Base-by-base conservation (phyloP, 1,284 basidiomycete species). In the Leccinum insolens region DNA sequence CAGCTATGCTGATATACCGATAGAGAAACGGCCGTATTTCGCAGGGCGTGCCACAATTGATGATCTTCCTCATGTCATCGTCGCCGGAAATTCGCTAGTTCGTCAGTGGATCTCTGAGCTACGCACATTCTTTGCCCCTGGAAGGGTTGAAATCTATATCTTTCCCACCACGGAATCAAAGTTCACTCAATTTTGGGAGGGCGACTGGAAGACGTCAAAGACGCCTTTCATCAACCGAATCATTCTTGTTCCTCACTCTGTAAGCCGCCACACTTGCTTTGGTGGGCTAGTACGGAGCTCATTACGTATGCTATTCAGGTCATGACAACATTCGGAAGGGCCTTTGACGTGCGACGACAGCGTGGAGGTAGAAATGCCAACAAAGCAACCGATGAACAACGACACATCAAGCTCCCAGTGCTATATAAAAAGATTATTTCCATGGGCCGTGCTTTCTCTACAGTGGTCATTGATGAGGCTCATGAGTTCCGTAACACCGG, bases 241-340 rank as follows among this genome's bases (percentile, higher is more conserved):
- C 12, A 69, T 69, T 1, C 20, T 69, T 28, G 64, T 69, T 31
- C 67, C 67, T 41, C 68, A 69, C 39, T 68, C 60, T 22, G 68
- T 68, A 60, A 55, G 68, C 12, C n/a, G 57, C 58, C 25, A 25
- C 44, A 12, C 49, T 17, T 14, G 17, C 20, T 12, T 7, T 14
- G 22, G 52, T 9, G n/a, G 11, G 9, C 22, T 55, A 14, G n/a
- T 55, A 25, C 25, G 25, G 25, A 25, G 25, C 25, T 25, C 25
- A 25, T 25, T 2, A 55, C 12, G 22, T 25, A 63, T 39, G 20
- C 46, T 63, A 4, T 39, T 31, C 55, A 69, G 68, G 60, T 69
- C 66, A 69, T 69, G 66, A 65, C 25, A 25, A 25, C 25, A 25
- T 25, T 25, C 25, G 25, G 25, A 25, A 25, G 25, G 25, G 25